Conservation (phyloP, 768 basidiomycete species). For the Cystobasidium onofrii region DNA sequence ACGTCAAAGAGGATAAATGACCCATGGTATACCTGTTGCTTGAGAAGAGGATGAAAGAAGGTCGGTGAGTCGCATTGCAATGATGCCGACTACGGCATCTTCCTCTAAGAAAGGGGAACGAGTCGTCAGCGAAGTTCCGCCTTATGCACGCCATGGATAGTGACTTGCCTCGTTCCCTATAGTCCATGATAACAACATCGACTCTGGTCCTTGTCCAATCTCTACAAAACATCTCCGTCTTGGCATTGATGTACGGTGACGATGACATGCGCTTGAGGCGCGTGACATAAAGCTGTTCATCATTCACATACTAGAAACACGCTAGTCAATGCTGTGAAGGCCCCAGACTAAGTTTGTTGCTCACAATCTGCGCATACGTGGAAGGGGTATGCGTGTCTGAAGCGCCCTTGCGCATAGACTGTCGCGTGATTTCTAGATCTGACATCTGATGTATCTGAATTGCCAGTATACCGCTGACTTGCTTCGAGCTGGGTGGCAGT, state of each 20-base stretch:
- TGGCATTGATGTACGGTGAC: slow-evolving; percentile 33
- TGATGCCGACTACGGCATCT: slow-evolving; percentile 31
- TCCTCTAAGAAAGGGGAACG: slow-evolving; percentile 1
- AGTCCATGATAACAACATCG: slow-evolving; percentile 33
- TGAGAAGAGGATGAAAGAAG: slow-evolving; percentile 23
- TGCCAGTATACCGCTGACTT: slow-evolving; percentile 33
- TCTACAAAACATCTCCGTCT: slow-evolving; percentile 24
- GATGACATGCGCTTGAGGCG: slow-evolving; percentile 29
- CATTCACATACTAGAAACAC: slow-evolving; percentile 24
- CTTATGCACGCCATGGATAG: background rate
- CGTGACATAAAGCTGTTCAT: slow-evolving; percentile 30
- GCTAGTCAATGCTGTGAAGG: background rate
- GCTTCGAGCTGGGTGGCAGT: background rate
- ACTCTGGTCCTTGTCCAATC: slow-evolving; percentile 29
- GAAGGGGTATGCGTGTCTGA: slow-evolving; percentile 20
- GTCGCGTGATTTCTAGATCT: slow-evolving; percentile 19
- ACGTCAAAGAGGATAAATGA: too few relatives aligned
- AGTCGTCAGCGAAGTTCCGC: background rate
- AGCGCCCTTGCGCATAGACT: background rate
- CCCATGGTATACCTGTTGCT: slow-evolving; percentile 4
- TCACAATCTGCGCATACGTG: slow-evolving; percentile 27
- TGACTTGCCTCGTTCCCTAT: slow-evolving; percentile 33
- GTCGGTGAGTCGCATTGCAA: slow-evolving; percentile 10
- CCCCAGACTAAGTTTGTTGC: background rate
- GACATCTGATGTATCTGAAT: slow-evolving; percentile 34